phyloP scores from a whole-genome alignment of 1,284 basidiomycete genomes.

The Anthracocystis setariae region DNA sequence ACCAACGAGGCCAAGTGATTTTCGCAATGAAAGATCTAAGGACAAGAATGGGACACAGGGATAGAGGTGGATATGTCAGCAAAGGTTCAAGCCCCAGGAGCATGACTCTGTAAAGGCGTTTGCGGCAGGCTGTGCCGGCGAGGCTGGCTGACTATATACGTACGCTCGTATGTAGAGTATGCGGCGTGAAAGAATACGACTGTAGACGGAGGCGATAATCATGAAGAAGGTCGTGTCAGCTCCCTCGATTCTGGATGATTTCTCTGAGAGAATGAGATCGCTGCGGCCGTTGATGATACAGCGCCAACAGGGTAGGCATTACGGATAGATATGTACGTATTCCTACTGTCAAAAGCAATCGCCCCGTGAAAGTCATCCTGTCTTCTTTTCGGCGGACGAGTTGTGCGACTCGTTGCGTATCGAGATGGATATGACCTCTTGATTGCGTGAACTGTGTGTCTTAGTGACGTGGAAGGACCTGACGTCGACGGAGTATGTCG shows the following conservation, averaged over 20 bases:
- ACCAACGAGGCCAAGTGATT: constrained; percentile 46
- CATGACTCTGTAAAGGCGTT: neutral
- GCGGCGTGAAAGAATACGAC: constrained; percentile 57
- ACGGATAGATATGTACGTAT: constrained; percentile 20
- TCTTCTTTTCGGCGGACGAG: neutral
- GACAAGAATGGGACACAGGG: neutral
- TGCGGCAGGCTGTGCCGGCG: neutral
- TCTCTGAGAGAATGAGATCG: too few species aligned
- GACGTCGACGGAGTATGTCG: too few species aligned
- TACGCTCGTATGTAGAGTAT: constrained; percentile 62
- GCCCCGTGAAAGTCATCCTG: constrained; percentile 25
- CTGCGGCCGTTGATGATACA: too few species aligned
- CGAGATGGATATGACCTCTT: too few species aligned
- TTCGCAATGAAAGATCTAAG: constrained; percentile 50
- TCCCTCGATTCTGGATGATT: too few species aligned
- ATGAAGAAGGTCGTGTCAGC: too few species aligned
- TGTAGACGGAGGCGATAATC: neutral
- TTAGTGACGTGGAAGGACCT: neutral
- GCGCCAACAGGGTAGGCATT: too few species aligned
- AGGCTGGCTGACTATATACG: neutral
- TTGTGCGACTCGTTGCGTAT: too few species aligned
- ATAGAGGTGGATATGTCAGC: constrained; percentile 1
- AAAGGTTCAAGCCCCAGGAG: neutral
- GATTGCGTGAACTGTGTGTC: neutral
- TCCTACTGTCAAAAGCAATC: constrained; percentile 27